Evolutionary conservation across 805 yeast genomes (phyloP).

Genomic region (Candida maris): DNA sequence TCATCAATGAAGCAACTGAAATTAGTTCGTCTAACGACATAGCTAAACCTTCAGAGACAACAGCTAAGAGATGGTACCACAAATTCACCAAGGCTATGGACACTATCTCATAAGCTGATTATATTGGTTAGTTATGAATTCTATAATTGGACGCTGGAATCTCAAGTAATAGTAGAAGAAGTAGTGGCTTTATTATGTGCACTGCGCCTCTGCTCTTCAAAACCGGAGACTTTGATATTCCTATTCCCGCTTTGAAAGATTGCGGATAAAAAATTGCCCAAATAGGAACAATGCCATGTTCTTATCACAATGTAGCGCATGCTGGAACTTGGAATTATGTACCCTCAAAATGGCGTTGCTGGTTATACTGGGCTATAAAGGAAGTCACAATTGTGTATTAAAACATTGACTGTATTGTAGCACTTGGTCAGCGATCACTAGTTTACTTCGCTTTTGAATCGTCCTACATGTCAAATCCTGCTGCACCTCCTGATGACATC

Average conservation of each 20-base stretch:
- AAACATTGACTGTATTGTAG: no score
- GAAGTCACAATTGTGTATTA: no score
- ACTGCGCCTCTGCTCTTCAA: no score
- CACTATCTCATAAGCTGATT: conserved; percentile 1
- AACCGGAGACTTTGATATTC: conserved; percentile 1
- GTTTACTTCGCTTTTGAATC: not conserved
- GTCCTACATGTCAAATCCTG: conserved; percentile 1
- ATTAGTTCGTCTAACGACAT: conserved; percentile 1
- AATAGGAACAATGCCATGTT: not conserved
- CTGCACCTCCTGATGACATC: conserved; percentile 1
- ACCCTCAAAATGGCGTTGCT: no score
- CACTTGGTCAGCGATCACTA: no score
- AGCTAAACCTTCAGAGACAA: not conserved
- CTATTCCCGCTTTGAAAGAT: not conserved
- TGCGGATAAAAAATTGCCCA: conserved; percentile 3
- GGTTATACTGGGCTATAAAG: no score
- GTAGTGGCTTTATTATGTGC: no score
- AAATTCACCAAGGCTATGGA: conserved; percentile 2
- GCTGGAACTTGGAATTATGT: not conserved
- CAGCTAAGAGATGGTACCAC: not conserved
- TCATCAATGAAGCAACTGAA: not conserved
- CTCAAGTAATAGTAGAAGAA: no score
- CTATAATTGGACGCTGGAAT: not conserved
- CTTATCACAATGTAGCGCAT: not conserved
- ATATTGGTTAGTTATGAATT: not conserved